phyloP scores from a whole-genome alignment of 2,329 filamentous ascomycete species.

The Microcyclospora pomicola region DNA sequence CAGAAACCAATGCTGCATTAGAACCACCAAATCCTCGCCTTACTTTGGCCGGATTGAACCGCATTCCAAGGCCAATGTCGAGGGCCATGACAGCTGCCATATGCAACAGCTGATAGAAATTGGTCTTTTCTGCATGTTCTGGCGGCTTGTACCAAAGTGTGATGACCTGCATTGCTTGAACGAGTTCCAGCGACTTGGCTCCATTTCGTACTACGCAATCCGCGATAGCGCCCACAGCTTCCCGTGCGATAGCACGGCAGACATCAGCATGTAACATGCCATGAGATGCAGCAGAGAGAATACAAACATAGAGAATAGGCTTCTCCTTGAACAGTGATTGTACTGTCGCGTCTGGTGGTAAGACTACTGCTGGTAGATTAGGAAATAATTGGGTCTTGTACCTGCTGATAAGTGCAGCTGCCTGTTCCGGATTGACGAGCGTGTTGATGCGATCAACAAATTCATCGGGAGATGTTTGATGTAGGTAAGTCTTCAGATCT shows the following conservation, averaged over 20 bases:
- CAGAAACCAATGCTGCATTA: slow-evolving; percentile 21
- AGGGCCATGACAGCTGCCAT: slow-evolving; percentile 70
- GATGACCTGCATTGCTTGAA: slow-evolving; percentile 62
- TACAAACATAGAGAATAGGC: slow-evolving; percentile 45
- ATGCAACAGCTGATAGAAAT: slow-evolving; percentile 79
- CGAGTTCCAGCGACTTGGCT: slow-evolving; percentile 68
- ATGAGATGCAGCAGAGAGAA: slow-evolving; percentile 40
- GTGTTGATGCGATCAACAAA: slow-evolving; percentile 25
- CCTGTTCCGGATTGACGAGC: slow-evolving; percentile 38
- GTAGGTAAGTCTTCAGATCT: slow-evolving; percentile 13
- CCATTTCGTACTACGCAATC: slow-evolving; percentile 61
- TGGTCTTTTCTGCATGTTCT: slow-evolving; percentile 70
- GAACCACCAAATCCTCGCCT: slow-evolving; percentile 22
- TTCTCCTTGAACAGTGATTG: slow-evolving; percentile 42
- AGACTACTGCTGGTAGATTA: slow-evolving; percentile 45
- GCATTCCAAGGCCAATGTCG: slow-evolving; percentile 62
- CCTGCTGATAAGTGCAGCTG: slow-evolving; percentile 42
- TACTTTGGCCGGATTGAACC: slow-evolving; percentile 26
- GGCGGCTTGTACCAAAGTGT: slow-evolving; percentile 81
- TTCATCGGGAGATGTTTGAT: slow-evolving; percentile 14
- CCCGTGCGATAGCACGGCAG: slow-evolving; percentile 50
- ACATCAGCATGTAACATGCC: slow-evolving; percentile 38
- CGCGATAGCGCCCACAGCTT: slow-evolving; percentile 59
- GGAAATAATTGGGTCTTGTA: slow-evolving; percentile 42
- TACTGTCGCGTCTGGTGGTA: slow-evolving; percentile 40